Conservation (phyloP, 208 protist genomes). For the Crithidia sp. region DNA sequence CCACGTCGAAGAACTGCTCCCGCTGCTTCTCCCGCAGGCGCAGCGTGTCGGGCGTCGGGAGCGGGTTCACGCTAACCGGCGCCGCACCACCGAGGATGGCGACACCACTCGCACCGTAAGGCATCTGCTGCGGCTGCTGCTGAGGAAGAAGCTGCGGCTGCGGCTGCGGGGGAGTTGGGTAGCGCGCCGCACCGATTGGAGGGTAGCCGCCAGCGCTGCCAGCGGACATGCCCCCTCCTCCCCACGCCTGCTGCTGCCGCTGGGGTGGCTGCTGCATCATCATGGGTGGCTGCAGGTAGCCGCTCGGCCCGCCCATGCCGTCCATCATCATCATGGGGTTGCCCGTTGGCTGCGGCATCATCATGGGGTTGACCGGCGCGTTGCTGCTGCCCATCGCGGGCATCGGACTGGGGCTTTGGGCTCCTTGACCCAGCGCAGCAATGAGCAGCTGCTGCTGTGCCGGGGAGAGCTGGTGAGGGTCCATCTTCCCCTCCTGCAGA, state of each 20-base stretch:
- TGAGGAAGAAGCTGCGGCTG: slow-evolving; percentile 1
- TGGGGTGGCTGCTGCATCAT: slow-evolving; percentile 5
- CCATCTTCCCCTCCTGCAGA: slow-evolving; percentile 72
- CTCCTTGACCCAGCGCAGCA: slow-evolving; percentile 10
- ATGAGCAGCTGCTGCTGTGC: slow-evolving; percentile 57
- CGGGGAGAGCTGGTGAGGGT: slow-evolving; percentile 61
- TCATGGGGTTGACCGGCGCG: slow-evolving; percentile 1
- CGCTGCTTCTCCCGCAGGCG: slow-evolving; percentile 84
- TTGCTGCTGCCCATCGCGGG: neutral
- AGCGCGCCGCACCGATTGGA: neutral
- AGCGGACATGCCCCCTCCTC: slow-evolving; percentile 3
- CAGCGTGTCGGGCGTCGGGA: slow-evolving; percentile 60
- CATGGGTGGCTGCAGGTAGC: too few relatives aligned
- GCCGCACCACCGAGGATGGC: slow-evolving; percentile 21
- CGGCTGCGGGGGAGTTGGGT: slow-evolving; percentile 13
- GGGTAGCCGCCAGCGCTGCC: slow-evolving; percentile 9
- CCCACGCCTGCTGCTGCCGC: neutral
- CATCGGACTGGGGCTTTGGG: neutral
- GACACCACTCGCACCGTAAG: slow-evolving; percentile 2
- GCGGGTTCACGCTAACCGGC: slow-evolving; percentile 43
- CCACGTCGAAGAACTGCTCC: slow-evolving; percentile 83
- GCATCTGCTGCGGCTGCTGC: neutral
- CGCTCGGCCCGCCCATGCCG: neutral
- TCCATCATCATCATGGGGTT: slow-evolving; percentile 10
- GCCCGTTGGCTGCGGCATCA: slow-evolving; percentile 7